Percentiles rank a stretch among this genome's conserved stretches.
These are phyloP conservation scores for Verticillium isaacii DNA, from an alignment of 2,329 filamentous ascomycete species.

Conservation along the genomic window DNA sequence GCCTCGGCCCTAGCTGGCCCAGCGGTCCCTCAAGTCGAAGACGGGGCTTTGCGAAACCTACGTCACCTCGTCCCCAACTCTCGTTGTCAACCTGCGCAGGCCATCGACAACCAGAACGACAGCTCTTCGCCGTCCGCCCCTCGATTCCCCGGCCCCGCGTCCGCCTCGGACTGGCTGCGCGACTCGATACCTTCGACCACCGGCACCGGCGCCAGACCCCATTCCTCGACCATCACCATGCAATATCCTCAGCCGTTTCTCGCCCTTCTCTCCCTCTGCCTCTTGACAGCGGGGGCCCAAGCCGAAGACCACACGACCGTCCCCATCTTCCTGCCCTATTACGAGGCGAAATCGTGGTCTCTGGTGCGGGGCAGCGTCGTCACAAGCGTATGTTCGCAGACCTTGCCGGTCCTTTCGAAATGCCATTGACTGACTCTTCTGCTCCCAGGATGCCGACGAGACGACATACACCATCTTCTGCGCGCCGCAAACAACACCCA, in stretches of 20 bases:
- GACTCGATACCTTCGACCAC: background rate
- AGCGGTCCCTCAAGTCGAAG: background rate
- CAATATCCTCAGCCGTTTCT: constrained; percentile 14
- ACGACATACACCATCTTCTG: constrained; percentile 48
- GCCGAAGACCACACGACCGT: constrained; percentile 27
- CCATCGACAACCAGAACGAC: background rate
- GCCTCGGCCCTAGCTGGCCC: background rate
- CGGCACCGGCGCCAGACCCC: background rate
- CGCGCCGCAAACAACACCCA: constrained; percentile 30
- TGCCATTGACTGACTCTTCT: background rate
- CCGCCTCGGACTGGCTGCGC: background rate
- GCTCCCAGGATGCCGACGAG: constrained; percentile 27
- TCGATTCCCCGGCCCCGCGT: background rate
- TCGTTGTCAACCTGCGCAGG: background rate
- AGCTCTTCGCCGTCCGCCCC: background rate
- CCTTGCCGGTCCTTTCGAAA: background rate
- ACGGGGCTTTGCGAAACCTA: background rate
- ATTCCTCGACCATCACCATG: constrained; percentile 5
- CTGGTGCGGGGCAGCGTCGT: constrained; percentile 40
- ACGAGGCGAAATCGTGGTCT: constrained; percentile 35
- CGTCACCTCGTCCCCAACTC: background rate
- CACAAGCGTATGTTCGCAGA: constrained; percentile 28
- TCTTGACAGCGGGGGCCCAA: constrained; percentile 3
- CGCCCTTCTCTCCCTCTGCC: constrained; percentile 19
- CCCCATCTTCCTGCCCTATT: constrained; percentile 40